Percentiles rank a stretch among this genome's conserved stretches.
Evolutionary conservation across 139 green algal genomes (phyloP).

Genomic region (Desmodesmus armatus): DNA sequence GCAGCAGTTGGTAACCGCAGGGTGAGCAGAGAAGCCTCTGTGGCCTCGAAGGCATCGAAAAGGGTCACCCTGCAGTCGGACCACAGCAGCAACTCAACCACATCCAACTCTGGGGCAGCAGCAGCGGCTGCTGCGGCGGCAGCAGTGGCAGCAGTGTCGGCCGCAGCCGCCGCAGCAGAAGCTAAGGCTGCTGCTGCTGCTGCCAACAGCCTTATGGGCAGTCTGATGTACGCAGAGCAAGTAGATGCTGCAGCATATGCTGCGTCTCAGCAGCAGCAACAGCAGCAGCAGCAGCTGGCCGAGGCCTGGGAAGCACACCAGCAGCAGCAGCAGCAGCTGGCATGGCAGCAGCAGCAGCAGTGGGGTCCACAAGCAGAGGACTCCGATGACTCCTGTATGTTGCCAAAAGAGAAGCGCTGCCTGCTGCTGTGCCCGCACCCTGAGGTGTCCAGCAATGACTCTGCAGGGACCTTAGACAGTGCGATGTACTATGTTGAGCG

Average conservation of each 20-base stretch:
- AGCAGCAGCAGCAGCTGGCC: slow-evolving; percentile 13
- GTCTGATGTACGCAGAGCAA: no score
- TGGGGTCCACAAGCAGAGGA: not conserved
- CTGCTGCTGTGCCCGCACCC: not conserved
- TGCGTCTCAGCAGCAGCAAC: not conserved
- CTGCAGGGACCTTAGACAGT: no score
- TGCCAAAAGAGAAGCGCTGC: not conserved
- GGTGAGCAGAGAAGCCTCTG: not conserved
- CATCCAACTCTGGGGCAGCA: not conserved
- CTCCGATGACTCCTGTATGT: no score
- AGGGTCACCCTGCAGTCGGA: not conserved
- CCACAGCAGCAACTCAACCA: not conserved
- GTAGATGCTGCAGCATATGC: not conserved
- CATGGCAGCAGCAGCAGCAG: not conserved
- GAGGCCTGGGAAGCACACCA: not conserved
- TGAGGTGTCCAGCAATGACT: no score
- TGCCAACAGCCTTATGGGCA: not conserved
- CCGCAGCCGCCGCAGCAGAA: not conserved
- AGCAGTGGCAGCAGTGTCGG: not conserved
- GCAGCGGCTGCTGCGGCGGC: not conserved
- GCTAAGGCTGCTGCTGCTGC: not conserved
- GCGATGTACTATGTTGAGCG: no score
- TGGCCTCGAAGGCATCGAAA: not conserved
- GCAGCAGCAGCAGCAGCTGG: slow-evolving; percentile 11
- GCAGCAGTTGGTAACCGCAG: not conserved